Conservation (phyloP, 2,329 filamentous ascomycete genomes). For the Curvularia spicifera region DNA sequence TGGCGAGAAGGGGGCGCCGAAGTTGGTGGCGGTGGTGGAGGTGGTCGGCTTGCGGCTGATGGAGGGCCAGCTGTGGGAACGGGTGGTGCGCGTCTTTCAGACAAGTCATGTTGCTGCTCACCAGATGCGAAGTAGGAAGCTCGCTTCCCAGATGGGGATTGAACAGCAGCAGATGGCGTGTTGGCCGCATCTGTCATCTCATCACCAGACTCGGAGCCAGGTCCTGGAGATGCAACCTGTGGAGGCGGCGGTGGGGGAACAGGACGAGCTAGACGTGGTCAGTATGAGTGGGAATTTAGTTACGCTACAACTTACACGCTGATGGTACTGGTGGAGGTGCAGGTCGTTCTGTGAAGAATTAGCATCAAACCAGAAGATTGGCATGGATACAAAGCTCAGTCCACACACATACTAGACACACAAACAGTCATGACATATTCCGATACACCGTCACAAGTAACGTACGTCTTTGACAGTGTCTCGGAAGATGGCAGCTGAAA, state of each 20-base stretch:
- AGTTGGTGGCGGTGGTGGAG: conserved; percentile 56
- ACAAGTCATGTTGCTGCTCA: conserved; percentile 35
- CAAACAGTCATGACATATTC: conserved; percentile 49
- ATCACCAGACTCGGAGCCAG: conserved; percentile 87
- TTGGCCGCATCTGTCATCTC: conserved; percentile 63
- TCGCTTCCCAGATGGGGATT: conserved; percentile 43
- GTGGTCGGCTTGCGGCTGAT: conserved; percentile 48
- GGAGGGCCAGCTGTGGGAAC: conserved; percentile 59
- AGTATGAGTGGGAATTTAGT: neutral
- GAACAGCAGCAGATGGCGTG: conserved; percentile 37
- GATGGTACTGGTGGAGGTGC: conserved; percentile 47
- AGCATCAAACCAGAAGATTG: conserved; percentile 13
- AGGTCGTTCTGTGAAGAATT: conserved; percentile 50
- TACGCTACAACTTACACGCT: conserved; percentile 35
- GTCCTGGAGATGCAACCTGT: conserved; percentile 68
- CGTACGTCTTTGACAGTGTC: conserved; percentile 43
- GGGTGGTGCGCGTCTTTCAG: conserved; percentile 53
- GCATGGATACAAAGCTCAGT: neutral
- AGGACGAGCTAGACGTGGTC: conserved; percentile 63
- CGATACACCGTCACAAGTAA: conserved; percentile 41
- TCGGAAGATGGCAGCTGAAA: conserved; percentile 37
- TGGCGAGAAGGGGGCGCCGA: conserved; percentile 49
- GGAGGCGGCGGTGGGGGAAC: conserved; percentile 60
- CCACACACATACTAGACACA: conserved; percentile 47
- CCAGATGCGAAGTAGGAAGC: conserved; percentile 52